Evolutionary conservation across 2,329 filamentous ascomycete species (phyloP), one percentile per base, ranked within the genome.

Genomic region (Colletotrichum magnum): DNA sequence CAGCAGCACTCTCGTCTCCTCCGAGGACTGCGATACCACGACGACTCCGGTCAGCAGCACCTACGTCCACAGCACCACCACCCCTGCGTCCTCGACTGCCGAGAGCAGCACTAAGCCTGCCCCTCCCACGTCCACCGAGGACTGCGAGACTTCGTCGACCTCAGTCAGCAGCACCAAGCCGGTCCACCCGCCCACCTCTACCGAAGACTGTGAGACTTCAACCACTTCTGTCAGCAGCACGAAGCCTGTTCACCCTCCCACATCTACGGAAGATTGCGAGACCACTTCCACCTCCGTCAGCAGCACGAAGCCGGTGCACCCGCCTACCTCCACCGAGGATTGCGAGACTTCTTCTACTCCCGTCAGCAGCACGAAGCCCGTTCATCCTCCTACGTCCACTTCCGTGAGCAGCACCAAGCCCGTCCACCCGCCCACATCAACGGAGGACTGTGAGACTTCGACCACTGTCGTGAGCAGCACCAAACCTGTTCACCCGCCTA

Each of bases 1-100:
- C 36, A 52, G 48, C 43, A 58, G 52, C 36, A 64, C 53, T 28
- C n/a, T 24, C 16, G 32, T 43, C 21, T 50, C 65, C 13, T 58
- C 59, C 3, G 24, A 52, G 59, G 43, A 36, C 61, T 64, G 16
- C 36, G 26, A 28, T 15, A 48, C 51, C 43, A 41, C 61, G 1
- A 48, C 41, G 9, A 64, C 61, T n/a, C 28, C 61, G 28, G 24
- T 41, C 24, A 64, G 61, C 61, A 64, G 52, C 50, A 63, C 60
- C 41, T 32, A 54, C 16, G 39, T 53, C 36, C 50, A 41, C 47
- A 32, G 5, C 28, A 54, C 28, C 54, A 39, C 15, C 28, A 10
- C 36, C 16, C 24, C 54, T 28, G 50, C 13, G 26, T 28, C 50
- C 12, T 52, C 45, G 13, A 43, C 41, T 15, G 12, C 61, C 9